Conservation (phyloP, 2,329 filamentous ascomycete genomes). For the Trichophyton schoenleinii region DNA sequence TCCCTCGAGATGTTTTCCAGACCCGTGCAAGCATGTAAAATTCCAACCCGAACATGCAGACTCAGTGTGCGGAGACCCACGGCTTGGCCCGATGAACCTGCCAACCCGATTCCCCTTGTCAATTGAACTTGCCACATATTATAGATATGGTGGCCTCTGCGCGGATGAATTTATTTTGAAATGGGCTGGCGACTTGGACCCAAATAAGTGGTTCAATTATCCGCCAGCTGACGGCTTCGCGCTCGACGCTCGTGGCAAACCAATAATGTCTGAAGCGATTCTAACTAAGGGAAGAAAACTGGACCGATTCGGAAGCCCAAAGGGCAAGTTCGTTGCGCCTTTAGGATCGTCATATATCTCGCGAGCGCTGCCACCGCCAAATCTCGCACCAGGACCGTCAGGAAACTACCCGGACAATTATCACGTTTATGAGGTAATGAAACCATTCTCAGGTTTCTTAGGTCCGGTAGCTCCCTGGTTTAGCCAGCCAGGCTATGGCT, state of each 20-base stretch:
- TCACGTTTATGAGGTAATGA: neutral
- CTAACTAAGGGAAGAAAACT: neutral
- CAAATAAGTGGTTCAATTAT: neutral
- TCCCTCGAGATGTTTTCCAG: neutral
- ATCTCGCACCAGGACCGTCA: neutral
- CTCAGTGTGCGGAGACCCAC: neutral
- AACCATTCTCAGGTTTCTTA: neutral
- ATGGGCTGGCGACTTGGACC: neutral
- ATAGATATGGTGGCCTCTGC: neutral
- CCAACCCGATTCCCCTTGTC: neutral
- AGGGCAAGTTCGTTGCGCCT: constrained; percentile 2
- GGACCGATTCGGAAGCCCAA: neutral
- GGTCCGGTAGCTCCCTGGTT: constrained; percentile 1
- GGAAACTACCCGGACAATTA: constrained; percentile 5
- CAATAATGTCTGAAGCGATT: neutral
- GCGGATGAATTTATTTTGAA: constrained; percentile 1
- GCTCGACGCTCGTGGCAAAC: neutral
- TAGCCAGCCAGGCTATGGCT: neutral
- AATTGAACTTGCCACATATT: neutral
- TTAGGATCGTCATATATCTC: constrained; percentile 1
- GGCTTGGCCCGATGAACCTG: neutral
- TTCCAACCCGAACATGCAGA: neutral
- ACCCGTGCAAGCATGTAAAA: neutral
- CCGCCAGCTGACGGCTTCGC: neutral
- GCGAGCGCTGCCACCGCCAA: neutral